Base-by-base conservation (phyloP, 2,329 filamentous ascomycete species). In the Penicillium oxalicum region DNA sequence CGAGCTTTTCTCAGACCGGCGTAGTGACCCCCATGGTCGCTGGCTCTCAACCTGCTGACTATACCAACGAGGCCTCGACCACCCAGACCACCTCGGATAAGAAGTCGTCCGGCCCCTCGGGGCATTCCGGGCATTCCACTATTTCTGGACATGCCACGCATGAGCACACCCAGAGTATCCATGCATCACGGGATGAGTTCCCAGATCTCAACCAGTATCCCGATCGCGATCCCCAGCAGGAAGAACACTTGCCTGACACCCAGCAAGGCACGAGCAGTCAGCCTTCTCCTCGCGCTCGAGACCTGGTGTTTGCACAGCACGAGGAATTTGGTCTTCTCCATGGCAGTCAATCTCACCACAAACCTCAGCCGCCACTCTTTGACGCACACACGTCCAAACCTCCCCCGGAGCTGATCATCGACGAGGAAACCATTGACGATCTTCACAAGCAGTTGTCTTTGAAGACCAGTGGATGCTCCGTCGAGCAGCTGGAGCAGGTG, bases 401-500 rank as follows among this genome's bases (percentile, higher is more conserved):
- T 13, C 46, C 47, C 1, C 60, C 64, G n/a, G 59, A 62, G 37
- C 55, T 70, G 6, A 50, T 60, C 6, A 46, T 81, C 11, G 77
- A 82, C 50, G 67, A 76, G 8, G 57, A 62, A 0, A 74, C 79
- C 28, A 73, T 89, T 25, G 67, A 73, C 2, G 65, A 73, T 5
- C 77, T 94, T 47, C 76, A 89, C 48, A 66, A 75, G 0, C 75
- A 81, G 34, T 73, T 95, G 32, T 83, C 84, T 0, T 71, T 79
- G 27, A 75, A 77, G 39, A 91, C 87, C 2, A 84, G 81, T 18
- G 88, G 88, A 0, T 88, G 87, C 66, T 87, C 85, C 0, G 87
- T 98, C 45, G 93, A 98, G 71, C 91, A 98, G 68, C 74, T 98
- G 18, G 91, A 97, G 74, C 91, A 97, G 69, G 84, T 96, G 65